Percentiles rank a stretch among this genome's conserved stretches.
These are phyloP conservation scores for Trichoderma sp. DNA, from an alignment of 2,329 filamentous ascomycete genomes.

Conservation along the genomic window DNA sequence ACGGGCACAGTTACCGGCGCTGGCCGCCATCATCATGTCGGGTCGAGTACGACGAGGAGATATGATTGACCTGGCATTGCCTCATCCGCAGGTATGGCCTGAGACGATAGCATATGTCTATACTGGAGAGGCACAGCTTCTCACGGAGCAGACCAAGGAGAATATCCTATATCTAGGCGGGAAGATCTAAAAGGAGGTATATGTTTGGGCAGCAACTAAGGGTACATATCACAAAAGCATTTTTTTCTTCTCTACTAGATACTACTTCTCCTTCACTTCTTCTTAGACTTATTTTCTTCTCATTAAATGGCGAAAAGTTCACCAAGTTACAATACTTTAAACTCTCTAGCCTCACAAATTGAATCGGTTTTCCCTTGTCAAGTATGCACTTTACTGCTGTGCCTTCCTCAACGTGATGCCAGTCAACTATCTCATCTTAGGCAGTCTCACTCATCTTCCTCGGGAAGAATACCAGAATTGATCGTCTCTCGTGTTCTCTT, in stretches of 20 bases:
- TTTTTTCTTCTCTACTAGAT: background rate
- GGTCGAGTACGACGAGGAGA: slow-evolving; percentile 51
- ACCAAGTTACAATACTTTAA: background rate
- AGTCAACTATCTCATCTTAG: background rate
- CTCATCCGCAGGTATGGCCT: slow-evolving; percentile 54
- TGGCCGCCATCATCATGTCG: slow-evolving; percentile 55
- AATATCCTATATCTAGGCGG: slow-evolving; percentile 58
- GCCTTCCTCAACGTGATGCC: background rate
- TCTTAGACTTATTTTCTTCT: background rate
- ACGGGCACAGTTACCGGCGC: slow-evolving; percentile 45
- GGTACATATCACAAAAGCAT: background rate
- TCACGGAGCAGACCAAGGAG: slow-evolving; percentile 46
- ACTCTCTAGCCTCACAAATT: background rate
- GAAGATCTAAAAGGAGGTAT: slow-evolving; percentile 33
- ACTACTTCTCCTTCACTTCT: background rate
- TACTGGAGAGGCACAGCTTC: slow-evolving; percentile 44
- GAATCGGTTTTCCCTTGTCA: background rate
- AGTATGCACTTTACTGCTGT: no score
- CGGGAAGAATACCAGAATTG: background rate
- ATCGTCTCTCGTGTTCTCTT: background rate
- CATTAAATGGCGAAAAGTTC: background rate
- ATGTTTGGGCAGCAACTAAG: background rate
- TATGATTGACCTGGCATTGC: slow-evolving; percentile 55
- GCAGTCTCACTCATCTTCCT: background rate
- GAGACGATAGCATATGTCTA: slow-evolving; percentile 56